Evolutionary conservation across 208 protist species (phyloP), one percentile per base, ranked within the genome.

Genomic region (Tritrichomonas musculus): DNA sequence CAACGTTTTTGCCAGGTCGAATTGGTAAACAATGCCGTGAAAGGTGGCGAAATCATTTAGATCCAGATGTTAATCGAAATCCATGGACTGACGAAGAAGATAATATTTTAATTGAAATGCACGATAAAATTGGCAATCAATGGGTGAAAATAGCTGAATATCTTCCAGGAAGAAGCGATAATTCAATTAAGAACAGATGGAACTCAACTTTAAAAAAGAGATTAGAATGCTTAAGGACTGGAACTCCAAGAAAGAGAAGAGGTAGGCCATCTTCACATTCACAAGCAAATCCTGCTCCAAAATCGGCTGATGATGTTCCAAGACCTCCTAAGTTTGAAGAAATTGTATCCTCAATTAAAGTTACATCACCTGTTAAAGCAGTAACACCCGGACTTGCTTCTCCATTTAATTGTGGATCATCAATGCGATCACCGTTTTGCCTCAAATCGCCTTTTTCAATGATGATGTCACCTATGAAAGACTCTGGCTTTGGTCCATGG

Each of bases 11-110:
- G 22, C 88, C 55, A 39, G 94, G 94, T 30, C 53, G 93, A 55
- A 95, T 77, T 33, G 95, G 95, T 30, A 96, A 96, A 39, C 95
- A 96, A 64, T 96, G 95, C 94, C 60, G 95, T n/a, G 95, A 96
- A 92, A 65, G 95, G 39, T 95, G 93, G 93, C 72, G 95, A 14
- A 96, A 96, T 93, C 95, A 96, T 44, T 93, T 96, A 66, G 94
- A 96, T 77, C 95, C 95, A 33, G 92, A 53, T 75, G 95, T 96
- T 39, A 93, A 84, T 65, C 60, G 93, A 41, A 66, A 93, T 49
- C 93, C 94, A 53, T 96, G 95, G 95, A 94, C 95, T 50, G 64
- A 49, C 5, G 95, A 94, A 80, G 95, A 96, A 92, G 95, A 96
- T 39, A 27, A 93, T 17, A 69, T 93, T 39, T 94, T 96, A 9